Conservation (phyloP, 257 asterid species). For the Scutellaria barbata region DNA sequence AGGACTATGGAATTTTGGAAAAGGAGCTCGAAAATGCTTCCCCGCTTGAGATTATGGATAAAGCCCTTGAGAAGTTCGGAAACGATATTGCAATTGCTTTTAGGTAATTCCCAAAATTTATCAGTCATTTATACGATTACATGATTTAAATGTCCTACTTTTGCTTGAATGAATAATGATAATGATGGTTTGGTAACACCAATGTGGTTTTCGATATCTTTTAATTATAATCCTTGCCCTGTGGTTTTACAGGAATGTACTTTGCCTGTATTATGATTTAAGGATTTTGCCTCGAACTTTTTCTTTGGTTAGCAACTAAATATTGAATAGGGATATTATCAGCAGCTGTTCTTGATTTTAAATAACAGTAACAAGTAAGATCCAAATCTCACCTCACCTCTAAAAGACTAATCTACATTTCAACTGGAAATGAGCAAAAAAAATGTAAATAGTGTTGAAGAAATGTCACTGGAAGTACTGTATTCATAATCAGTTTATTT, state of each 20-base stretch:
- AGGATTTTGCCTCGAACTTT: constrained; percentile 5
- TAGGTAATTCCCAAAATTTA: constrained; percentile 52
- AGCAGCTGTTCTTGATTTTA: neutral
- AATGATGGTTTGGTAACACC: neutral
- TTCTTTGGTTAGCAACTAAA: neutral
- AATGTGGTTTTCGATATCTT: neutral
- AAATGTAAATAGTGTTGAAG: no score
- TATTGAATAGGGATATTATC: neutral
- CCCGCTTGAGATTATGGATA: constrained; percentile 79
- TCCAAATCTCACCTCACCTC: no score
- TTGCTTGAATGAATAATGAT: neutral
- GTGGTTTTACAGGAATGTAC: neutral
- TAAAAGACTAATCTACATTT: no score
- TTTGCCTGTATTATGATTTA: neutral
- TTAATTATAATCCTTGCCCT: neutral
- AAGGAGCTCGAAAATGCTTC: constrained; percentile 66
- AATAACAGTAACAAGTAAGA: no score
- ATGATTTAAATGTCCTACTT: neutral
- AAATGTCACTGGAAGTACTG: no score
- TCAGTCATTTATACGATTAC: neutral
- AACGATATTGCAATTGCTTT: constrained; percentile 80
- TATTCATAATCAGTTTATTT: neutral
- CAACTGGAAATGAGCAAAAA: no score
- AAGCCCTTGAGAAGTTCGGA: constrained; percentile 75
- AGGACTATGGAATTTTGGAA: constrained; percentile 61